phyloP scores from a whole-genome alignment of 2,329 filamentous ascomycete genomes.

The Aspergillus pseudotamarii region DNA sequence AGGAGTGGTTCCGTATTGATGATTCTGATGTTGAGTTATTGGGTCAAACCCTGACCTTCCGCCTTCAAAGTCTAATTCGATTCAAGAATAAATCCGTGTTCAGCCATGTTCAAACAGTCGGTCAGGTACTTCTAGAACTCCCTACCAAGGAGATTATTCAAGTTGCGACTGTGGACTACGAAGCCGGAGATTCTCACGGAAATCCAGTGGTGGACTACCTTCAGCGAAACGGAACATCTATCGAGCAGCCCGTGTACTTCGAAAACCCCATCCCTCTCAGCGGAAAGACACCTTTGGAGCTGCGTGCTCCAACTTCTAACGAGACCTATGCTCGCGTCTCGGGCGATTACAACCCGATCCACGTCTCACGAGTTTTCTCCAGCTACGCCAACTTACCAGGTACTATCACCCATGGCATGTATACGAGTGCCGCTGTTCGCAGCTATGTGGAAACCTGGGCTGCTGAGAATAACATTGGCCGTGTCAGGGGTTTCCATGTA shows the following conservation, averaged over 20 bases:
- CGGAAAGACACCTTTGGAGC: slow-evolving; percentile 82
- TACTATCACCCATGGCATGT: slow-evolving; percentile 99
- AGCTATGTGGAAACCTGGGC: slow-evolving; percentile 98
- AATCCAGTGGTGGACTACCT: slow-evolving; percentile 98
- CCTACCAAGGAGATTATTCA: slow-evolving; percentile 97
- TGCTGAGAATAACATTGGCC: slow-evolving; percentile 96
- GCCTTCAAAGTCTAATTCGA: slow-evolving; percentile 83
- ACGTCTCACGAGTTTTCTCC: slow-evolving; percentile 95
- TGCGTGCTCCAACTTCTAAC: slow-evolving; percentile 92
- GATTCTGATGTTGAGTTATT: slow-evolving; percentile 85
- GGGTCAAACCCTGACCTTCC: slow-evolving; percentile 93
- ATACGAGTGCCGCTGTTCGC: slow-evolving; percentile 93
- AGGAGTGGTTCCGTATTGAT: slow-evolving; percentile 94
- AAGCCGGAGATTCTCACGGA: slow-evolving; percentile 85
- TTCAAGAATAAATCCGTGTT: slow-evolving; percentile 96
- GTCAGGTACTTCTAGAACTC: slow-evolving; percentile 89
- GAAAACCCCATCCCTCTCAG: slow-evolving; percentile 96
- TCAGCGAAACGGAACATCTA: slow-evolving; percentile 83
- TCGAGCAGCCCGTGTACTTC: slow-evolving; percentile 95
- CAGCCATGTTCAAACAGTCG: slow-evolving; percentile 86
- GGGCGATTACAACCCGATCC: slow-evolving; percentile 97
- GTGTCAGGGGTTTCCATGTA: slow-evolving; percentile 95
- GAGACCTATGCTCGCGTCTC: slow-evolving; percentile 98
- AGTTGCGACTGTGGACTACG: slow-evolving; percentile 95
- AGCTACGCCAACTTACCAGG: slow-evolving; percentile 94